Evolutionary conservation across 2,329 filamentous ascomycete species (phyloP).

Genomic region (Dothistroma pini): DNA sequence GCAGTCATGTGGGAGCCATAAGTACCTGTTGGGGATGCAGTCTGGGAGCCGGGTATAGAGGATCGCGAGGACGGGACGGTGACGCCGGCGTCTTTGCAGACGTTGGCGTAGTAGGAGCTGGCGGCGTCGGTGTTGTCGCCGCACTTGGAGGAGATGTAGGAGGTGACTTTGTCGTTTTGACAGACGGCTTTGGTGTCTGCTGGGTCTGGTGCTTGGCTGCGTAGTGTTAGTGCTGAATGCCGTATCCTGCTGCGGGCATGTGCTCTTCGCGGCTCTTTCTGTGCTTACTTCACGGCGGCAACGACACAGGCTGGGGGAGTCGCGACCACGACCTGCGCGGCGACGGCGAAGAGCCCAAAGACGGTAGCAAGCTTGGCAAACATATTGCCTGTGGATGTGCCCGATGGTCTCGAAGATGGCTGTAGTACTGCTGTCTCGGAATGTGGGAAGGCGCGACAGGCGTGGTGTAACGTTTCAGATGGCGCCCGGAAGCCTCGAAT

Average conservation of each 20-base stretch:
- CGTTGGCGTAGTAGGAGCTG: conserved; percentile 30
- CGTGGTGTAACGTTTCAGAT: conserved; percentile 5
- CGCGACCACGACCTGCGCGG: conserved; percentile 42
- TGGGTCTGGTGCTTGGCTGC: conserved; percentile 32
- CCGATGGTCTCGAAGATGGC: not conserved
- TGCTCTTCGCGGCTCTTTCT: conserved; percentile 3
- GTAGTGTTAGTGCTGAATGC: conserved; percentile 14
- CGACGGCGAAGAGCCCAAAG: conserved; percentile 45
- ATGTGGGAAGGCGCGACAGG: not conserved
- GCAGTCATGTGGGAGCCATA: conserved; percentile 13
- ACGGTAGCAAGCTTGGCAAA: conserved; percentile 44
- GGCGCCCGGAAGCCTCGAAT: conserved; percentile 1
- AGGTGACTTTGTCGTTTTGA: conserved; percentile 27
- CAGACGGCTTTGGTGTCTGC: conserved; percentile 34
- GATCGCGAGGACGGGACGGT: conserved; percentile 22
- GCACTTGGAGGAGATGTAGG: conserved; percentile 31
- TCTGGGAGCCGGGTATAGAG: conserved; percentile 2
- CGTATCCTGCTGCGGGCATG: not conserved
- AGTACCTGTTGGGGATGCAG: conserved; percentile 15
- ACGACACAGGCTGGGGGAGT: conserved; percentile 51
- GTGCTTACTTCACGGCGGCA: conserved; percentile 47
- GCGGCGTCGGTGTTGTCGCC: conserved; percentile 29
- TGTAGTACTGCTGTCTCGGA: conserved; percentile 6
- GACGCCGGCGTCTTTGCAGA: conserved; percentile 34
- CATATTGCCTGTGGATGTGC: conserved; percentile 36